Evolutionary conservation across 306 rosid species (phyloP), one percentile per base, ranked within the genome.

Genomic region (Cicer pinnatifidum): DNA sequence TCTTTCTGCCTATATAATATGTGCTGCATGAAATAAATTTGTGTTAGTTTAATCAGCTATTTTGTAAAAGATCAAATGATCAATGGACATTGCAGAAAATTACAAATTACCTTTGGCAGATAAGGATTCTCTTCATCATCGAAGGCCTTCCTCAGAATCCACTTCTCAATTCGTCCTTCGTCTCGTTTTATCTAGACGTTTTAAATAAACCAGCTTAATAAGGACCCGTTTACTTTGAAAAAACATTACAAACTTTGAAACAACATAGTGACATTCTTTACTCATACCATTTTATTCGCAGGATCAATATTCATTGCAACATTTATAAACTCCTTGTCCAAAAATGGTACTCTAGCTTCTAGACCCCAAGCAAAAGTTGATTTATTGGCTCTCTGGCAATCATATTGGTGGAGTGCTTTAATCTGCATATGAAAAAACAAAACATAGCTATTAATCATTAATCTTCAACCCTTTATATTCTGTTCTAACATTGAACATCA

Each of bases 321-420:
- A 73, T 80, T 68, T 53, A 95, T 88, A 54, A 91, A 95, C 13
- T 80, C 90, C 71, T 95, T 95, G 81, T 95, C 99, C 58, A 95
- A 75, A 78, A 95, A 95, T 3, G 99, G 99, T 57, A 95, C 99
- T 38, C 97, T 72, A 7, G 96, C 97, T 86, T 95, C 99, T 63
- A 95, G 58, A 5, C 99, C 99, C 99, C 99, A 91, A 12, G 99
- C 99, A 72, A 86, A 91, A 17, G 97, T 88, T 11, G 99, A 73
- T 72, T 95, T 95, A 81, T 95, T 95, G 6, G 99, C 99, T 82
- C 99, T 65, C 77, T 83, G 65, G 80, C 99, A 95, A 74, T 95
- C 99, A 56, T 91, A 95, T 76, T 81, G 83, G 78, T 95, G 89
- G 9, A 95, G 89, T 73, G 96, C 99, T 84, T 95, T 95, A 64